These are phyloP conservation scores for Platismatia glauca DNA, from an alignment of 495 filamentous ascomycete species.

Conservation along the genomic window DNA sequence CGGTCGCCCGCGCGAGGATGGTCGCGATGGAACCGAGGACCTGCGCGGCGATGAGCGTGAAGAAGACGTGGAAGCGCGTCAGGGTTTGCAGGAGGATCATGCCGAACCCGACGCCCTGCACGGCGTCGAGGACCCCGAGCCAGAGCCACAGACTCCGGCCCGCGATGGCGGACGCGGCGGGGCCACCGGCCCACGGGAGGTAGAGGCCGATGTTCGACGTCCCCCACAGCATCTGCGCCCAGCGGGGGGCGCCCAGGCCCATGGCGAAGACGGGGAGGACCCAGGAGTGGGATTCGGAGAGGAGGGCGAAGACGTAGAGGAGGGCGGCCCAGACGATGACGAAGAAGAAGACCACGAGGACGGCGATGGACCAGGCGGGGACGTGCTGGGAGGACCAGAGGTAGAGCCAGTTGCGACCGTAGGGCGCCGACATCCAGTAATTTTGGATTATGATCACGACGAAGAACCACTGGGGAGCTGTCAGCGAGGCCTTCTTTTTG, in stretches of 20 bases:
- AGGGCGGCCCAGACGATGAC: conserved; percentile 45
- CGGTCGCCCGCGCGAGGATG: conserved; percentile 49
- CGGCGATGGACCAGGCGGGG: conserved; percentile 43
- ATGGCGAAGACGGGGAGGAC: conserved; percentile 59
- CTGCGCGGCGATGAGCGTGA: conserved; percentile 49
- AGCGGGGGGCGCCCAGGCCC: conserved; percentile 53
- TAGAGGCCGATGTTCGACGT: conserved; percentile 48
- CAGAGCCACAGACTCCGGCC: conserved; percentile 54
- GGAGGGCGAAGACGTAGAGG: conserved; percentile 40
- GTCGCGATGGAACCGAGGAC: conserved; percentile 47
- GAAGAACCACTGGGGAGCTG: conserved; percentile 31
- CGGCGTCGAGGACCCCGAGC: conserved; percentile 53
- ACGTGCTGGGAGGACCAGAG: conserved; percentile 47
- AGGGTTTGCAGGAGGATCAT: conserved; percentile 57
- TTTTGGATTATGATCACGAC: conserved; percentile 57
- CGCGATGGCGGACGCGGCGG: conserved; percentile 41
- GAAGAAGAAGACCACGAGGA: conserved; percentile 52
- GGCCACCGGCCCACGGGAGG: conserved; percentile 49
- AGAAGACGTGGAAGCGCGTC: conserved; percentile 50
- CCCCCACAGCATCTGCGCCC: conserved; percentile 61
- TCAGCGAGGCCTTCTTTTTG: not conserved
- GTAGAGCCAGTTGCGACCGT: conserved; percentile 56
- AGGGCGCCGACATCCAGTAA: conserved; percentile 53
- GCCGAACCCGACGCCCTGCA: conserved; percentile 54
- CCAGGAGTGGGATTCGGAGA: conserved; percentile 51